Evolutionary conservation across 306 rosid species (phyloP), one percentile per base, ranked within the genome.

Genomic region (Astragalus membranaceus): DNA sequence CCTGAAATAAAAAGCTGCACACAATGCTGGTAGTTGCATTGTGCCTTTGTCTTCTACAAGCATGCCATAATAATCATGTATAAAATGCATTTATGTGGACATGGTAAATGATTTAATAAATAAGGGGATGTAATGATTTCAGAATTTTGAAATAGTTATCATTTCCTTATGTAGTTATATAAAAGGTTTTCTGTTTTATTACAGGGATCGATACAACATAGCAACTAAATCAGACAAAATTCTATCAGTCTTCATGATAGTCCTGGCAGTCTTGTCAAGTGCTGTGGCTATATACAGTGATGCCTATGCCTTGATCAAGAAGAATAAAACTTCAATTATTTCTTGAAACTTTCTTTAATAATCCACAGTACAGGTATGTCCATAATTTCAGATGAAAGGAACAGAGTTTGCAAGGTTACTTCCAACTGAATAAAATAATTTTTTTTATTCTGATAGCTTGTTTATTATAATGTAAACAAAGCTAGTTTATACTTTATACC

Each of bases 221-320:
- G 96, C 95, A 33, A 90, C 95, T 0, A 82, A 64, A 80, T 72
- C 76, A 78, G 95, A 90, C 80, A 90, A 83, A 82, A 78, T 84
- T 60, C 64, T 88, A 41, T 75, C 90, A 3, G 17, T 81, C 42
- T 32, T 84, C 39, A 90, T 90, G 96, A 84, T 90, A 63, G 81
- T 75, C 23, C 79, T 90, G 5, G 92, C 96, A 33, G 88, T 88
- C 51, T 82, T 90, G 69, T 85, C 95, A 23, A 90, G 79, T 50
- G 60, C 46, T 49, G 82, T 90, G 82, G 96, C 96, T 67, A 88
- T 90, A 70, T 90, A 84, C 42, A 86, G 96, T 41, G 88, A 90
- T 73, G 88, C 95, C 70, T 79, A 73, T 81, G 74, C 86, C 57
- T 59, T 88, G 82, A 70, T 86, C 58, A 86, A 84, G 78, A 88